Evolutionary conservation across 345 rosid species (phyloP).

Genomic region (Nasturtium officinale): DNA sequence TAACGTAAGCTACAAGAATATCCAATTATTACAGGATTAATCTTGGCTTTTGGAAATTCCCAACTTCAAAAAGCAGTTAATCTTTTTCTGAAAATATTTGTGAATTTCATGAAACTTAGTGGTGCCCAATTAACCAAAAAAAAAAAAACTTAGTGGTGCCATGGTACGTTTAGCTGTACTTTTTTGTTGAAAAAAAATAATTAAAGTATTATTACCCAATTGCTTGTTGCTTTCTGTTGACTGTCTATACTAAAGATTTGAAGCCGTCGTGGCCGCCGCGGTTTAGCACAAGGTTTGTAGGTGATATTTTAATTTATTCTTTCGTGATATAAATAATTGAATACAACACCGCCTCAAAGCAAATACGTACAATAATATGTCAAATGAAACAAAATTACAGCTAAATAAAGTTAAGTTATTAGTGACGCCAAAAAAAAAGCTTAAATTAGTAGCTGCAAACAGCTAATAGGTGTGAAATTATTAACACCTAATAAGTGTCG

Average conservation of each 20-base stretch:
- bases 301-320: neutral
- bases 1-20: neutral
- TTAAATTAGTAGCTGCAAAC: constrained; percentile 25
- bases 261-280: constrained; percentile 32
- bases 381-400: constrained; percentile 12
- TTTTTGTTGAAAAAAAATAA: neutral
- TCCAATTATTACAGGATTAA: neutral
- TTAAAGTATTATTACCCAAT: constrained; percentile 11
- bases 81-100: neutral
- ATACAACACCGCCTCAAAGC: constrained; percentile 13
- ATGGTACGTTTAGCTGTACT: constrained; percentile 6
- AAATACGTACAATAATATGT: neutral
- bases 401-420: neutral
- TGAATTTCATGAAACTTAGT: neutral
- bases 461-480: constrained; percentile 20
- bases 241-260: neutral
- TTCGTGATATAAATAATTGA: neutral
- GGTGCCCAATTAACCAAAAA: neutral
- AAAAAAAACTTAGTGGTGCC: neutral
- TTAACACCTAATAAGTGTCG: neutral
- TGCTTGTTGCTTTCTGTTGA: constrained; percentile 20
- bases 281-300: constrained; percentile 27
- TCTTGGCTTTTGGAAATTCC: neutral
- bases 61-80: neutral
- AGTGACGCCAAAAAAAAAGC: too few species aligned